A percentile compares a stretch with the other conserved stretches of the same genome.
Conservation (phyloP, 257 asterid genomes). For the Phtheirospermum japonicum region DNA sequence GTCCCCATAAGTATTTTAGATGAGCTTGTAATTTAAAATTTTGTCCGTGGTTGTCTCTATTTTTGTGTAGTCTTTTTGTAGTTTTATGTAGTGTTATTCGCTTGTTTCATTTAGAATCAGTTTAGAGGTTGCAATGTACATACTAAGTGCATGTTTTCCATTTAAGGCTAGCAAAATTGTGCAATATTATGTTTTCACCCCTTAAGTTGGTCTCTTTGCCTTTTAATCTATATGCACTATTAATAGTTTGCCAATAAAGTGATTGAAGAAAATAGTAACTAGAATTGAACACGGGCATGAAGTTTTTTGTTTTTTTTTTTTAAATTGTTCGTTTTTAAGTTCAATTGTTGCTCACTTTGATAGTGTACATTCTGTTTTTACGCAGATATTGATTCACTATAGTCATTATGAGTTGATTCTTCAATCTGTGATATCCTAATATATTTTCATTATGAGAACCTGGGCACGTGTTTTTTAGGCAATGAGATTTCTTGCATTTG, state of each 20-base stretch:
- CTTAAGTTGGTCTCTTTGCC: slow-evolving; percentile 1
- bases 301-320: not conserved
- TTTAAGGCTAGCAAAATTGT: not conserved
- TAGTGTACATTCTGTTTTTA: slow-evolving; percentile 7
- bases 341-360: slow-evolving; percentile 1
- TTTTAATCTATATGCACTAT: not conserved
- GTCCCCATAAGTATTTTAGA: not conserved
- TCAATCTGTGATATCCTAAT: not conserved
- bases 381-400: not conserved
- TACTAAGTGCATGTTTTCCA: not conserved
- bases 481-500: too few relatives aligned
- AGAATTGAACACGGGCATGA: slow-evolving; percentile 3
- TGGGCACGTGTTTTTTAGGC: too few relatives aligned
- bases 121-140: not conserved
- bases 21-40: not conserved
- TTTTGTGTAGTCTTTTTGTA: not conserved
- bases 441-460: not conserved
- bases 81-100: too few relatives aligned
- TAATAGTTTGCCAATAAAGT: not conserved
- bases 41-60: not conserved
- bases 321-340: not conserved
- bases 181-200: not conserved
- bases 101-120: not conserved
- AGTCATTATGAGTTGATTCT: not conserved
- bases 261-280: not conserved